Conservation (phyloP, 2,329 filamentous ascomycete genomes). For the Xylariaceae sp. region DNA sequence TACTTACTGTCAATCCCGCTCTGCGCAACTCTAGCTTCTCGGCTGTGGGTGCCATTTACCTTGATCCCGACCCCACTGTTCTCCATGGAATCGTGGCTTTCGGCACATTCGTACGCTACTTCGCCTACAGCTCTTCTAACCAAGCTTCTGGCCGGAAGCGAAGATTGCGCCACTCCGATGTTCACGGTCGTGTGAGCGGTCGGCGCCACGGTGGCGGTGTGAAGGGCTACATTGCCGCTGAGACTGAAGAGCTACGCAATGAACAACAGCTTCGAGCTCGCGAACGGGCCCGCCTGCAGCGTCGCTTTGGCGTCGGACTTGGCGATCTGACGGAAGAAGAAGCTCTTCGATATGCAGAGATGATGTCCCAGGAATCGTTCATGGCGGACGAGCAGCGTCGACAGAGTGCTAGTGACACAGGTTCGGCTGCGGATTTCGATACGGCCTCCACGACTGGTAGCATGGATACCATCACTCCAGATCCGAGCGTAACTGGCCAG, state of each 20-base stretch:
- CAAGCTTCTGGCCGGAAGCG: constrained; percentile 75
- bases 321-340: constrained; percentile 63
- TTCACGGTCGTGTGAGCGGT: constrained; percentile 45
- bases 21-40: constrained; percentile 70
- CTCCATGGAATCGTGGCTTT: constrained; percentile 84
- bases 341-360: constrained; percentile 59
- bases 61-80: constrained; percentile 83
- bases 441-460: constrained; percentile 31
- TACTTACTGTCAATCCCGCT: constrained; percentile 49
- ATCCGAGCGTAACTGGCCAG: constrained; percentile 45
- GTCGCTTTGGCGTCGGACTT: constrained; percentile 80
- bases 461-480: constrained; percentile 49
- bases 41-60: constrained; percentile 74
- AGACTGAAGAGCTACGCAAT: constrained; percentile 72
- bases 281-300: constrained; percentile 66
- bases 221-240: constrained; percentile 79
- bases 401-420: constrained; percentile 44
- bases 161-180: constrained; percentile 64
- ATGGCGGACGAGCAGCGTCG: constrained; percentile 53
- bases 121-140: constrained; percentile 85
- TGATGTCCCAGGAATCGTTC: constrained; percentile 61
- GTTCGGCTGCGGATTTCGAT: constrained; percentile 46
- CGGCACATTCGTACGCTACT: constrained; percentile 83
- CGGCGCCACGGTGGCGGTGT: constrained; percentile 63
- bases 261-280: constrained; percentile 65